Evolutionary conservation across 1,284 basidiomycete genomes (phyloP), one percentile per base, ranked within the genome.

Genomic region (Trichosporon ovoides): DNA sequence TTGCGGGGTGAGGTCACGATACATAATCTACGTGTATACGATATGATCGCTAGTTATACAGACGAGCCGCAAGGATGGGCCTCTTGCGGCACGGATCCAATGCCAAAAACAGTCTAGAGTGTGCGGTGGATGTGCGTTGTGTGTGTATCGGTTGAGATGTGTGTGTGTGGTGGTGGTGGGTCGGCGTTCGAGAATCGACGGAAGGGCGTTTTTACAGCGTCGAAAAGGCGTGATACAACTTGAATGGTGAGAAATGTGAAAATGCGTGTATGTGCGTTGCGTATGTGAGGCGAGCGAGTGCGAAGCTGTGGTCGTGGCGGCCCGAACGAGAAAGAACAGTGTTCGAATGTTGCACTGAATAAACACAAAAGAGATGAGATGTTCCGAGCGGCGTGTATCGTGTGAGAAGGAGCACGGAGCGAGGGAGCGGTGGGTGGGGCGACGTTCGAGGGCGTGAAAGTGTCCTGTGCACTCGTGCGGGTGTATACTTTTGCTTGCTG

Each of bases 201-300:
- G 28, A 28, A 48, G n/a, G 24, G 43, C 43, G 43, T 48, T 48
- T 46, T 48, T 48, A 48, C 43, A 48, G 43, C 24, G 43, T 48
- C 22, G 28, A 31, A 28, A 24, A 48, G 43, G 43, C 24, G 43
- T 48, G 43, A 48, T 48, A 48, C 43, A 48, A 48, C 43, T 48
- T 48, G 43, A 48, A 18, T 22, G 11, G 43, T 24, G 22, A 24
- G 16, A 24, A 48, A 3, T 22, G 43, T 24, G 24, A 24, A 48
- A 48, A 48, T 48, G 43, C 43, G 43, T 48, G 43, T 48, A 48
- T 48, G 28, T 48, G 43, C n/a, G 28, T 48, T 48, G 43, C 43
- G 43, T 48, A n/a, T 28, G 43, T 24, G 20, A 4, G 43, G 11
- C 22, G 24, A 12, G 16, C 24, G 43, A 22, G 43, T 48, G 24